Evolutionary conservation across 2,329 filamentous ascomycete genomes (phyloP), one percentile per base, ranked within the genome.

Genomic region (Penicillium freii): DNA sequence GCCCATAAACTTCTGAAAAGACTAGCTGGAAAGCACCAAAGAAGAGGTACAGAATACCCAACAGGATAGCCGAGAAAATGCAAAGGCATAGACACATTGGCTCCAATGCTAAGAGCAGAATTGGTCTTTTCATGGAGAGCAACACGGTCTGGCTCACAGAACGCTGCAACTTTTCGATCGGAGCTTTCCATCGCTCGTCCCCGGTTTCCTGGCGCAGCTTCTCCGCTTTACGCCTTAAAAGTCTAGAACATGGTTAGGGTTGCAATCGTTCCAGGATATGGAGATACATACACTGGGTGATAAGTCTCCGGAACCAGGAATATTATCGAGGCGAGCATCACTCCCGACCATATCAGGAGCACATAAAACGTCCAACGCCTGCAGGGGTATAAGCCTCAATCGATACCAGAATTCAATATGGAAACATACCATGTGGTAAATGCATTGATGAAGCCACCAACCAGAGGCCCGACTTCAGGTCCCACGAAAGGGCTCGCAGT

Each of bases 41-140:
- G 78, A 95, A 96, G 39, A 96, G 84, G 71, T 96, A 96, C 2
- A 96, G 77, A 44, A 96, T 88, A 5, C 92, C 92, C 8, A 96
- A 80, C n/a, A 96, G 78, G 53, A 97, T 84, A 39, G 91, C 91
- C 0, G 90, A 90, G 66, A 92, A 89, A 23, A 94, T 76, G 73
- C 91, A 94, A 27, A 97, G 84, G 64, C 86, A 86, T 56, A 94
- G 78, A 58, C 87, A 90, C 91, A 96, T 97, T 62, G 90, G 90
- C 77, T 96, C 91, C 53, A 90, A 83, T 49, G 87, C 73, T 54
- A 97, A 81, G 6, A 97, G 83, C 74, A 94, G 84, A 70, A 94
- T 89, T 6, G 91, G 91, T 33, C 84, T 75, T 62, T 85, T 81
- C 71, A 81, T 81, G 21, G 81, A 87, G 46, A 75, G 74, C 7